Evolutionary conservation across 2,329 filamentous ascomycete species (phyloP), one percentile per base, ranked within the genome.

Genomic region (Aspergillus intermedius): DNA sequence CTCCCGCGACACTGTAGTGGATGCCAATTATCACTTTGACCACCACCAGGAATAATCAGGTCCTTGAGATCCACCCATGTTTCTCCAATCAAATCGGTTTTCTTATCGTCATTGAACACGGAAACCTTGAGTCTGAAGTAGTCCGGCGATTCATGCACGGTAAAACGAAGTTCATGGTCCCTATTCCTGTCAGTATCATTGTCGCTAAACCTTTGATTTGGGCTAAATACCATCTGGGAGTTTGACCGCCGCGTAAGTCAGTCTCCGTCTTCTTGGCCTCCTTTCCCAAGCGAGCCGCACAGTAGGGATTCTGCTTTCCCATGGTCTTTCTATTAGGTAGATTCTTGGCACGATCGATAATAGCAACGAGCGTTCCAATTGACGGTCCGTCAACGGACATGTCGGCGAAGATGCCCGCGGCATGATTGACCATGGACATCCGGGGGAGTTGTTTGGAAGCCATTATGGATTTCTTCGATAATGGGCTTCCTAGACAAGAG

Each of bases 271-370:
- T 96, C 75, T 94, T 95, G 43, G 93, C 93, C 71, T 97, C 91
- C 70, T 98, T 98, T 30, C 91, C 93, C 42, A 98, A 74, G 47
- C 93, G 80, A 28, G 90, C 91, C 34, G 93, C 93, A 71, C 91
- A 96, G 70, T 97, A 98, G 0, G 93, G 91, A 66, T 97, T 91
- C 74, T 98, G 93, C 73, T 98, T 98, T 48, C 93, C 93, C 77
- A 98, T 96, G 5, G 90, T 93, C 76, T 95, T 95, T 59, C 90
- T 77, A 72, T 98, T 98, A 45, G 93, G 93, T 58, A 98, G 74
- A 68, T 98, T 98, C 80, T 95, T 97, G 46, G 91, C 93, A 58
- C 91, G 82, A 73, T 98, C 93, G 62, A 97, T 82, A 61, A 98
- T 85, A 49, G 90, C 80, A 42, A 98, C 89, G 59, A 98, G 77